Conservation (phyloP, 257 asterid genomes). For the Thymus quinquecostatus region DNA sequence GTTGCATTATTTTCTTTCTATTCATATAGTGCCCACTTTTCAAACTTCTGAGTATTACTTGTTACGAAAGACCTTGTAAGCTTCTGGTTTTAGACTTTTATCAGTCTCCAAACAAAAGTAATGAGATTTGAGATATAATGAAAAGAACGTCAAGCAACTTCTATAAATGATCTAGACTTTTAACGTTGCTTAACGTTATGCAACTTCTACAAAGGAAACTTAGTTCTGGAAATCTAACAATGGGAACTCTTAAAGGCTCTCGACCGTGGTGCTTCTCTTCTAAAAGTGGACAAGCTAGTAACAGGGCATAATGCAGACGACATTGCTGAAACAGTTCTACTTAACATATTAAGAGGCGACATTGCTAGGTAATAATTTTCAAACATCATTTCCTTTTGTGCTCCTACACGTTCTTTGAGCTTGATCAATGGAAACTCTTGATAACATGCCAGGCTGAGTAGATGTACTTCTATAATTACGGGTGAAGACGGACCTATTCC, state of each 20-base stretch:
- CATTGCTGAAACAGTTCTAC: conserved; percentile 95
- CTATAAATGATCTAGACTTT: not conserved
- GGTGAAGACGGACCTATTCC: conserved; percentile 99
- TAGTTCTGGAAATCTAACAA: not conserved
- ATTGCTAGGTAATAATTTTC: conserved; percentile 77
- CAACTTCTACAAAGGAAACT: not conserved
- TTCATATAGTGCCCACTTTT: not conserved
- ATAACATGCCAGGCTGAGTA: conserved; percentile 67
- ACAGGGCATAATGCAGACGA: conserved; percentile 99
- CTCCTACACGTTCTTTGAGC: not conserved
- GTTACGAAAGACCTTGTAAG: not conserved
- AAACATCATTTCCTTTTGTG: not conserved
- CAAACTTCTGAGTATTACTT: not conserved
- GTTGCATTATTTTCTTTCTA: not conserved
- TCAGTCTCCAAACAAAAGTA: conserved; percentile 24
- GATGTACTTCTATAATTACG: conserved; percentile 88
- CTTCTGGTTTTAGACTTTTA: not conserved
- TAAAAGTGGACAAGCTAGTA: conserved; percentile 94
- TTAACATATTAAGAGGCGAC: conserved; percentile 95
- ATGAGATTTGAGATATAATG: conserved; percentile 15
- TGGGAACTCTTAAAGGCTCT: conserved; percentile 67
- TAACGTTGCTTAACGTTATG: not conserved
- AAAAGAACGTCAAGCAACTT: not conserved
- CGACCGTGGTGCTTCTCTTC: conserved; percentile 94
- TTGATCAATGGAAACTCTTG: conserved; percentile 22